phyloP scores from a whole-genome alignment of 2,329 filamentous ascomycete species.

The Penicillium brasilianum region DNA sequence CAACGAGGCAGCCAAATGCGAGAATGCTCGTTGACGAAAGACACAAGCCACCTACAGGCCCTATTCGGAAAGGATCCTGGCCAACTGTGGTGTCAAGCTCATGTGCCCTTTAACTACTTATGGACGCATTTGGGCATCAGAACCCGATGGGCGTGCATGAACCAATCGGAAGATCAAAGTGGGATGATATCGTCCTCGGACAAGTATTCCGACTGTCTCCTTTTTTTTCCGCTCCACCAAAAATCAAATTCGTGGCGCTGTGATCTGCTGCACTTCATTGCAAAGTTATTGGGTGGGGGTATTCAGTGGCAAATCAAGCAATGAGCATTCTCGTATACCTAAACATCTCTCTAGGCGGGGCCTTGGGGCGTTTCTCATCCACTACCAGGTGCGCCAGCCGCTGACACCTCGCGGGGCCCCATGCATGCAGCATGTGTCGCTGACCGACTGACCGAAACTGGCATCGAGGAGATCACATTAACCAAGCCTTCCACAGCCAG shows the following conservation, averaged over 20 bases:
- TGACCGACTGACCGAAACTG: conserved; percentile 8
- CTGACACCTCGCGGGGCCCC: neutral
- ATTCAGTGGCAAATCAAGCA: neutral
- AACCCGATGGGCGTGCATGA: neutral
- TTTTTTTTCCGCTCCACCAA: neutral
- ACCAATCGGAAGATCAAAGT: neutral
- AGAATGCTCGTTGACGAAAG: neutral
- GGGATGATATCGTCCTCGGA: neutral
- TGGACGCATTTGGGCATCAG: neutral
- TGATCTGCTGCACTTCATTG: neutral
- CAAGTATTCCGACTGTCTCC: neutral
- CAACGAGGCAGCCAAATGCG: neutral
- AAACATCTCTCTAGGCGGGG: neutral
- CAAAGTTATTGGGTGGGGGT: neutral
- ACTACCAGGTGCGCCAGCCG: neutral
- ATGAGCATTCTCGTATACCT: neutral
- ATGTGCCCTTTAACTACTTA: neutral
- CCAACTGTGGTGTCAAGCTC: neutral
- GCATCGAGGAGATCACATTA: conserved; percentile 8
- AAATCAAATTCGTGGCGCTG: neutral
- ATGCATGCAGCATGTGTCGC: neutral
- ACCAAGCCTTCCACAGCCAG: conserved; percentile 2
- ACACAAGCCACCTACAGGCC: neutral
- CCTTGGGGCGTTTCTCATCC: neutral
- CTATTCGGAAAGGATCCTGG: neutral